Percentiles rank a stretch among this genome's conserved stretches.
These are phyloP conservation scores for Wickerhamia fluorescens DNA, from an alignment of 805 yeast genomes.

Conservation along the genomic window DNA sequence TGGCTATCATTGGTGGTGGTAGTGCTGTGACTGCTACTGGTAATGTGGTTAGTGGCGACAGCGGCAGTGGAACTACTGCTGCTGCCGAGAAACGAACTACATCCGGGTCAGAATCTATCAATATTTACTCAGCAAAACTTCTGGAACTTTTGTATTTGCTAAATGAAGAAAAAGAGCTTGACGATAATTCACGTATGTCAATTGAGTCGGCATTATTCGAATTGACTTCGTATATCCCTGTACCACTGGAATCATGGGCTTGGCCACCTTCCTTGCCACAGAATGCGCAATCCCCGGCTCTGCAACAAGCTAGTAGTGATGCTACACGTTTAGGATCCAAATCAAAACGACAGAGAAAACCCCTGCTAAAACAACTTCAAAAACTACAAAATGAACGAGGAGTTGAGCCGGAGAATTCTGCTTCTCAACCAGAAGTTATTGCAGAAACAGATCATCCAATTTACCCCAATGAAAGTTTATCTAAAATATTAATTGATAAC, in stretches of 20 bases:
- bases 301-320: slow-evolving; percentile 1
- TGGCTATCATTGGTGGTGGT: slow-evolving; percentile 7
- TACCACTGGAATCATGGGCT: slow-evolving; percentile 8
- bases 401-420: slow-evolving; percentile 1
- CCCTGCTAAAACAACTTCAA: slow-evolving; percentile 4
- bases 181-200: slow-evolving; percentile 22
- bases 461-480: slow-evolving; percentile 31
- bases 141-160: slow-evolving; percentile 22
- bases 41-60: too few species aligned
- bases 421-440: slow-evolving; percentile 1
- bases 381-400: too few species aligned
- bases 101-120: slow-evolving; percentile 14
- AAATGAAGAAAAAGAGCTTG: slow-evolving; percentile 18
- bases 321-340: too few species aligned
- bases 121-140: slow-evolving; percentile 25
- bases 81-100: slow-evolving; percentile 2
- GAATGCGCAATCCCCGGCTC: too few species aligned
- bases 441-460: slow-evolving; percentile 4
- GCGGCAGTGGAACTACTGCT: slow-evolving; percentile 2
- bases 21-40: too few species aligned
- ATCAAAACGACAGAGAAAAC: slow-evolving; percentile 1
- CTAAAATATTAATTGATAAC: slow-evolving; percentile 33
- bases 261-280: too few species aligned
- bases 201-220: slow-evolving; percentile 21
- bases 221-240: slow-evolving; percentile 20